phyloP scores from a whole-genome alignment of 768 basidiomycete species.

The Tricholoma flavovirens region DNA sequence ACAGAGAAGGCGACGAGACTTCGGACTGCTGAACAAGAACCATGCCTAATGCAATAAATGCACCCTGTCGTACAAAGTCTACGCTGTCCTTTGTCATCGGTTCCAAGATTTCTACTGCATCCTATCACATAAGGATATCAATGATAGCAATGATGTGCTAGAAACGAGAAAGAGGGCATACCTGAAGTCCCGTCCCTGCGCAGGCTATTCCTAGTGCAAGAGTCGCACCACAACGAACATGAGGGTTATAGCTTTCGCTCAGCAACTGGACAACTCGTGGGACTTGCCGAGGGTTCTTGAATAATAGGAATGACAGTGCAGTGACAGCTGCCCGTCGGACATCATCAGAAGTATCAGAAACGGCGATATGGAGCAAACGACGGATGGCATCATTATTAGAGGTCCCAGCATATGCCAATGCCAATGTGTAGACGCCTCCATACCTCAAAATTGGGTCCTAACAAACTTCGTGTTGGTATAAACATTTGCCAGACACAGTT shows the following conservation, averaged over 20 bases:
- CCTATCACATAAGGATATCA: slow-evolving; percentile 37
- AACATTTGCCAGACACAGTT: slow-evolving; percentile 1
- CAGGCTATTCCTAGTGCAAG: slow-evolving; percentile 96
- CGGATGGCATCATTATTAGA: slow-evolving; percentile 92
- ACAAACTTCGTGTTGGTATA: slow-evolving; percentile 7
- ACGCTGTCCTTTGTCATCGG: slow-evolving; percentile 98
- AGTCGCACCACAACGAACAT: slow-evolving; percentile 95
- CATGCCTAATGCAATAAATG: slow-evolving; percentile 94
- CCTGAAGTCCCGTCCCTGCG: slow-evolving; percentile 93
- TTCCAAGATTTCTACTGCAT: slow-evolving; percentile 93
- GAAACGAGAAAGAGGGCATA: slow-evolving; percentile 23
- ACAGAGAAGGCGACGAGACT: slow-evolving; percentile 76
- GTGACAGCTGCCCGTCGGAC: slow-evolving; percentile 96
- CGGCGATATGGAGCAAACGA: slow-evolving; percentile 89
- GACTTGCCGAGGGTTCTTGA: slow-evolving; percentile 94
- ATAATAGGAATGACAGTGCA: slow-evolving; percentile 90
- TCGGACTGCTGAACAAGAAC: slow-evolving; percentile 96
- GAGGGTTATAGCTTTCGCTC: slow-evolving; percentile 98
- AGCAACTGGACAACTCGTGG: slow-evolving; percentile 95
- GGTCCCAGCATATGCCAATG: slow-evolving; percentile 94
- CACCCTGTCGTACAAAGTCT: slow-evolving; percentile 98
- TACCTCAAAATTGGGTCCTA: slow-evolving; percentile 97
- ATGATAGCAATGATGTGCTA: not conserved
- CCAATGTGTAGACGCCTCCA: slow-evolving; percentile 95
- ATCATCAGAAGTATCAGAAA: slow-evolving; percentile 97